phyloP scores from a whole-genome alignment of 345 rosid species.

The Salix caprea region DNA sequence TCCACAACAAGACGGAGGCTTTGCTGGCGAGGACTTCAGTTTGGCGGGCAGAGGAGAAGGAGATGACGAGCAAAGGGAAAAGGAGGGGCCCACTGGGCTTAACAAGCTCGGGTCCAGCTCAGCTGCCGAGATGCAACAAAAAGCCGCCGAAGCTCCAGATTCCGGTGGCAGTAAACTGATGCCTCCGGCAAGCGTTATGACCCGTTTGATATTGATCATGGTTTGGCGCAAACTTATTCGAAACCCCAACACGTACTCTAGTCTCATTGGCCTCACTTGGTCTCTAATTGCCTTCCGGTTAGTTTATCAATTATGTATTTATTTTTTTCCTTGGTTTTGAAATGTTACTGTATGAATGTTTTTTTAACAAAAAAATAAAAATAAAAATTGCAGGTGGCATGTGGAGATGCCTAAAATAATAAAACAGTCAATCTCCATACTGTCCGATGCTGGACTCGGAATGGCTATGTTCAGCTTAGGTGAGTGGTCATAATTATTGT shows the following conservation, averaged over 20 bases:
- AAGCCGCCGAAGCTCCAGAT: conserved; percentile 32
- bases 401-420: conserved; percentile 31
- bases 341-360: neutral
- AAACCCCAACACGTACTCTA: conserved; percentile 36
- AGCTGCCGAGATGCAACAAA: conserved; percentile 56
- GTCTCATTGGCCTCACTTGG: conserved; percentile 32
- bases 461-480: conserved; percentile 44
- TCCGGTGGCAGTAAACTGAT: conserved; percentile 24
- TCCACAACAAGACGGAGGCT: conserved; percentile 45
- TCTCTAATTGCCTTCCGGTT: conserved; percentile 26
- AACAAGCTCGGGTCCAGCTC: conserved; percentile 58
- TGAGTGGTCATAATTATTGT: conserved; percentile 6
- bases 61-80: conserved; percentile 16
- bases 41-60: conserved; percentile 52
- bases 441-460: conserved; percentile 38
- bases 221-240: conserved; percentile 35
- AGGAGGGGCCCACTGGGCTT: conserved; percentile 29
- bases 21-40: conserved; percentile 46
- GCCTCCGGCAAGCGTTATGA: conserved; percentile 38
- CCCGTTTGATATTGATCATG: conserved; percentile 34
- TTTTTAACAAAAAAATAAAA: neutral
- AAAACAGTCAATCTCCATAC: conserved; percentile 27
- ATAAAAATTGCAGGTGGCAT: conserved; percentile 24
- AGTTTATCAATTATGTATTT: neutral
- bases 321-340: too few relatives aligned